Base-by-base conservation (phyloP, 2,329 filamentous ascomycete species). In the Zelopaecilomyces penicillatus region DNA sequence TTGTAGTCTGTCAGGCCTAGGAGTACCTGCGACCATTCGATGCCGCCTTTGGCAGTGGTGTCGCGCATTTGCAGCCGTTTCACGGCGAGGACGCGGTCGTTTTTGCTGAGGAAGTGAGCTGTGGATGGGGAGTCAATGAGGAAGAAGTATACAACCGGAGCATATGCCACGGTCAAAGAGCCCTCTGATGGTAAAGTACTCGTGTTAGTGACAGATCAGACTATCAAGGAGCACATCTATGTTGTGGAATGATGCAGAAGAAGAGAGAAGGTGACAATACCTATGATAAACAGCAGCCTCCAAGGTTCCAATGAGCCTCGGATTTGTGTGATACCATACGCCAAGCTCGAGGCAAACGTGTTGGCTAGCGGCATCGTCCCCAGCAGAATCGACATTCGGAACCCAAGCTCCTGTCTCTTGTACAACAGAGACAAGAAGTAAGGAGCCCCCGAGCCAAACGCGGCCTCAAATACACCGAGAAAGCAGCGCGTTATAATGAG, bases 311-410 rank as follows among this genome's bases (percentile, higher is more conserved):
- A 61, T 5, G 67, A 58, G 3, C 70, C 66, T 50, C 72, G 68
- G 9, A 75, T 74, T 29, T 76, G 75, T 6, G 79, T 80, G 57
- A 86, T 83, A 4, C 73, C 78, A 46, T 80, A 83, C 1, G 80
- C 80, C 5, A 83, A 65, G 3, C 78, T 80, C 2, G 82, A 79
- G 0, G 82, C 80, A 54, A 85, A 85, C 0, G 76, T 79, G 48
- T 80, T 84, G 8, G 82, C 82, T 30, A 86, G 66, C 1, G 82
- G 81, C 0, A 81, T 80, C 8, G 62, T 83, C 0, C 81, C 82
- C 44, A 90, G 74, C 60, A 87, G 85, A 5, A 89, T 65, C 7
- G 83, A 85, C 11, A 78, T 83, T 28, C 85, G 72, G 46, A 85
- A 74, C 1, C 84, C 86, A 7, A 90, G 68, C 55, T 90, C 86